phyloP scores from a whole-genome alignment of 495 filamentous ascomycete species.

The Xylaria curta region DNA sequence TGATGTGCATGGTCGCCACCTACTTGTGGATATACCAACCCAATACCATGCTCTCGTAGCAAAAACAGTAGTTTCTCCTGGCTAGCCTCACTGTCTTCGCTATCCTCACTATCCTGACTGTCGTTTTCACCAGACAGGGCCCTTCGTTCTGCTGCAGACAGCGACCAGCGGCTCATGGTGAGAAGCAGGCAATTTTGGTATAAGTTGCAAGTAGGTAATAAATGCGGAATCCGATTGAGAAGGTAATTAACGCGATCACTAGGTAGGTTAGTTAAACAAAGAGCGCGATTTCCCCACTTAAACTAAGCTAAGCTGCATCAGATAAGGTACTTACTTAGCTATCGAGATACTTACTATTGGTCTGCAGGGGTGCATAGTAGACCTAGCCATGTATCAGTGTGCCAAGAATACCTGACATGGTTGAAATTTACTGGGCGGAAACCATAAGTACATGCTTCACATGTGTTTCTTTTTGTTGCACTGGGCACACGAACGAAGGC shows the following conservation, averaged over 20 bases:
- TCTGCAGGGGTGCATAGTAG: too few species aligned
- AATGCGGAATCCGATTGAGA: background rate
- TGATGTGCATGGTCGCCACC: conserved; percentile 31
- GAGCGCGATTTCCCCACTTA: conserved; percentile 33
- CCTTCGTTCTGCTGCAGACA: conserved; percentile 22
- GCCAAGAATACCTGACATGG: too few species aligned
- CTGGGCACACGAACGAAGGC: too few species aligned
- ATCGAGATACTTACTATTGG: too few species aligned
- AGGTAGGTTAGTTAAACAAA: background rate
- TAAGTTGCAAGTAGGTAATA: conserved; percentile 3
- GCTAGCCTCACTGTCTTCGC: conserved; percentile 40
- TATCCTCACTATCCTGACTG: conserved; percentile 40
- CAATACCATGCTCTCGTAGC: conserved; percentile 33
- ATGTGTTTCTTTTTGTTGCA: too few species aligned
- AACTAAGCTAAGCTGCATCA: conserved; percentile 10
- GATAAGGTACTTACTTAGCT: background rate
- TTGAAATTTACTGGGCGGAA: too few species aligned
- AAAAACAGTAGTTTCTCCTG: conserved; percentile 33
- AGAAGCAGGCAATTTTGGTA: conserved; percentile 15
- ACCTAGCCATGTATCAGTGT: too few species aligned
- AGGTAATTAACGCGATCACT: conserved; percentile 14
- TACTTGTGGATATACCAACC: conserved; percentile 29
- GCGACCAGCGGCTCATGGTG: conserved; percentile 31
- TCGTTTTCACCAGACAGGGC: conserved; percentile 32
- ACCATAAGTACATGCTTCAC: too few species aligned